phyloP scores from a whole-genome alignment of 257 asterid genomes.

The Solanum neorickii region DNA sequence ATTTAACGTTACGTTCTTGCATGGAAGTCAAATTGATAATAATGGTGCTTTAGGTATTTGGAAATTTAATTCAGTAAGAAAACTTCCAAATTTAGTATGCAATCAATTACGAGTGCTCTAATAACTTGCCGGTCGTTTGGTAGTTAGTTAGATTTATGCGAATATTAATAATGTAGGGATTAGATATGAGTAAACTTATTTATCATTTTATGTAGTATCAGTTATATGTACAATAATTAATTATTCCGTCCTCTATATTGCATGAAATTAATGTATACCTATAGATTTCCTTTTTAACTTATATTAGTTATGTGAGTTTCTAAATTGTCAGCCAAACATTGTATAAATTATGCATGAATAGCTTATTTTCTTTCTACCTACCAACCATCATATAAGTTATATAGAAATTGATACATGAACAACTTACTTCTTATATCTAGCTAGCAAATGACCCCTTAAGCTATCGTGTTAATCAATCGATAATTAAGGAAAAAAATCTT shows the following conservation, averaged over 20 bases:
- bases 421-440: neutral
- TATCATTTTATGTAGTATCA: no score
- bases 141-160: neutral
- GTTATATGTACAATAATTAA: no score
- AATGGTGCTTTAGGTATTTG: neutral
- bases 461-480: neutral
- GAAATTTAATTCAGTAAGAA: neutral
- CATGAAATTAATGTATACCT: neutral
- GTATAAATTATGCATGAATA: no score
- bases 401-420: neutral
- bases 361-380: neutral
- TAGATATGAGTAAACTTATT: neutral
- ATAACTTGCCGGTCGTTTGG: neutral
- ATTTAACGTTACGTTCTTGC: neutral
- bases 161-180: no score
- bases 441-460: neutral
- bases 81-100: neutral
- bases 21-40: neutral
- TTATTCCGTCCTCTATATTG: no score
- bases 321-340: no score
- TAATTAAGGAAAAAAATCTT: neutral
- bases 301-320: no score
- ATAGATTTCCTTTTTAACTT: neutral
- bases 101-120: neutral
- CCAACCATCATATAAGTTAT: neutral